Evolutionary conservation across 2,329 filamentous ascomycete genomes (phyloP), one percentile per base, ranked within the genome.

Genomic region (Sporothrix phasma): DNA sequence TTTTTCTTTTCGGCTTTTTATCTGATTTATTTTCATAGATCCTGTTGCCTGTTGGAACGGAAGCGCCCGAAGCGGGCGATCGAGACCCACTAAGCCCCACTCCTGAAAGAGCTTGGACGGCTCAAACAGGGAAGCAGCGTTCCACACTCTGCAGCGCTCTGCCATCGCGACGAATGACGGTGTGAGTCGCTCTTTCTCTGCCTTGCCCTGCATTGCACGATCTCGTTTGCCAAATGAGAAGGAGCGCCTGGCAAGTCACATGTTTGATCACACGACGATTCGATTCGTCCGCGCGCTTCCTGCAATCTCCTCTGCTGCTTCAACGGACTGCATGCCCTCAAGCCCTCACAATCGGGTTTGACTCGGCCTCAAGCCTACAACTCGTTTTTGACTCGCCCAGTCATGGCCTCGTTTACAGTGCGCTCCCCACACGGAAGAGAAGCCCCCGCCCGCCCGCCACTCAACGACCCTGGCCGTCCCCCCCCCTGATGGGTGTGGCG

Each of bases 401-500:
- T 59, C 29, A 47, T 29, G 10, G 19, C 22, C 43, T 53, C 62
- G 46, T 51, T 34, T 39, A 19, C 17, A 24, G 45, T 37, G n/a
- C 15, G 41, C 46, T 60, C 46, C 47, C 63, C 59, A 51, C 54
- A 41, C 56, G 56, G 46, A 39, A 61, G 26, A 56, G 31, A 54
- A 41, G 26, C 24, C 5, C 13, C 51, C n/a, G n/a, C n/a, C n/a
- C n/a, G n/a, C n/a, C 51, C 37, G 56, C 51, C 43, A 49, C 51
- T 29, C 61, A 37, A 17, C 34, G 56, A 47, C 62, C 62, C 62
- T 59, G 53, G 53, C 49, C n/a, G 19, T 56, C 15, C 31, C 47
- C 62, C 62, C 62, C 62, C 58, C 39, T 64, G 54, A 29, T 37
- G 46, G 45, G 17, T 45, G 34, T 66, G 66, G 66, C 66, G 66